phyloP scores from a whole-genome alignment of 73 alveolate species.

The Stentor coeruleus region DNA sequence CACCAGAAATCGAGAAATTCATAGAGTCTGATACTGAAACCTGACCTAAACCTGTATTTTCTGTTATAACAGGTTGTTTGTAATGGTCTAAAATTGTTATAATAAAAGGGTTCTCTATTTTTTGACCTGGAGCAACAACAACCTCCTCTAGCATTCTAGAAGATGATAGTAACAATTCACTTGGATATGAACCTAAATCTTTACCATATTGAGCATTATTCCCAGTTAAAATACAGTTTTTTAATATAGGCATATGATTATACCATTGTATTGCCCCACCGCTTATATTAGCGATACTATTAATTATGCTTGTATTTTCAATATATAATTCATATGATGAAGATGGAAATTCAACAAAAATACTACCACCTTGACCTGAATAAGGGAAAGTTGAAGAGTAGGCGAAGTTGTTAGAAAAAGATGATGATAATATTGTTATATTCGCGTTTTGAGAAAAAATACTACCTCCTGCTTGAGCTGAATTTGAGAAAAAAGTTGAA shows the following conservation, averaged over 20 bases:
- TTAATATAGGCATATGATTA: background rate
- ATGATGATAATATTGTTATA: background rate
- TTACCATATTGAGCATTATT: constrained; percentile 11
- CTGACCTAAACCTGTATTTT: background rate
- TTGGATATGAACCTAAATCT: constrained; percentile 3
- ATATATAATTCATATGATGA: no score
- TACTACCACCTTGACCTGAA: background rate
- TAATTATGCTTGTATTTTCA: background rate
- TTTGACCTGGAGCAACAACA: background rate
- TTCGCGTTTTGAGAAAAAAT: background rate
- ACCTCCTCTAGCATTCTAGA: background rate
- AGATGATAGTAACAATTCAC: background rate
- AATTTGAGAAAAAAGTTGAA: background rate
- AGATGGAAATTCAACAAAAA: no score
- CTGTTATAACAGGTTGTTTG: constrained; percentile 7
- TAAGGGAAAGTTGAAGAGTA: background rate
- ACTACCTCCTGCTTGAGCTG: background rate
- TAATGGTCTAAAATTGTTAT: background rate
- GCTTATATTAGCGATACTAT: background rate
- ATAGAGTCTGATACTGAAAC: background rate
- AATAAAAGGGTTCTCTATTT: background rate
- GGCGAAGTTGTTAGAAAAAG: background rate
- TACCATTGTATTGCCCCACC: constrained; percentile 17
- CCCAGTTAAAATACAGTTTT: background rate
- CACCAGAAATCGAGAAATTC: background rate